Percentiles rank a stretch among this genome's conserved stretches.
phyloP scores from a whole-genome alignment of 2,329 filamentous ascomycete genomes.

The Parafenestella ontariensis region DNA sequence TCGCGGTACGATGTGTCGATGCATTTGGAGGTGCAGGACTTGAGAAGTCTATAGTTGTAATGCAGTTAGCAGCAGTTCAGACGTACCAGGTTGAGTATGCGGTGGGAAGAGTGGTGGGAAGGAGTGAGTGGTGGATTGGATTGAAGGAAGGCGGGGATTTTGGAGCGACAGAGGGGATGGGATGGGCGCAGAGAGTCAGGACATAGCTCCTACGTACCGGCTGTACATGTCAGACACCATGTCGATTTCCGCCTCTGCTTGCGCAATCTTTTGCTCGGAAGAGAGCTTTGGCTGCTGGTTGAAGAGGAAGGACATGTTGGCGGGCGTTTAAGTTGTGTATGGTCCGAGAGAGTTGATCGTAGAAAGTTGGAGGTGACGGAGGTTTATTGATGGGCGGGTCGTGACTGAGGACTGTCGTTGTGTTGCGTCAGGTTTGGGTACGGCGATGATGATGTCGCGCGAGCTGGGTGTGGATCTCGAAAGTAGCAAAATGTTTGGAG shows the following conservation, averaged over 20 bases:
- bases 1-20: constrained; percentile 92
- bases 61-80: neutral
- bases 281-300: constrained; percentile 81
- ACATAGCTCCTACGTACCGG: constrained; percentile 80
- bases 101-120: neutral
- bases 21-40: constrained; percentile 93
- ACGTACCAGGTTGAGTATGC: neutral
- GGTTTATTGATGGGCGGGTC: neutral
- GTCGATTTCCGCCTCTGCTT: constrained; percentile 96
- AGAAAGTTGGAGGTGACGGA: neutral
- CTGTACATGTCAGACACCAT: constrained; percentile 98
- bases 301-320: constrained; percentile 49
- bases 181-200: neutral
- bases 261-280: constrained; percentile 95
- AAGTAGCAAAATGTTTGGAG: constrained; percentile 13
- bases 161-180: neutral
- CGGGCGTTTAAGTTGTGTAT: neutral
- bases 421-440: neutral
- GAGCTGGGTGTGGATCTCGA: neutral
- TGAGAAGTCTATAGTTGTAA: constrained; percentile 69
- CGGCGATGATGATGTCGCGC: constrained; percentile 12
- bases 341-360: no score
- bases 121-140: neutral
- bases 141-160: neutral
- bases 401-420: neutral